phyloP scores from a whole-genome alignment of 2,329 filamentous ascomycete genomes.

The Penicillium janthinellum region DNA sequence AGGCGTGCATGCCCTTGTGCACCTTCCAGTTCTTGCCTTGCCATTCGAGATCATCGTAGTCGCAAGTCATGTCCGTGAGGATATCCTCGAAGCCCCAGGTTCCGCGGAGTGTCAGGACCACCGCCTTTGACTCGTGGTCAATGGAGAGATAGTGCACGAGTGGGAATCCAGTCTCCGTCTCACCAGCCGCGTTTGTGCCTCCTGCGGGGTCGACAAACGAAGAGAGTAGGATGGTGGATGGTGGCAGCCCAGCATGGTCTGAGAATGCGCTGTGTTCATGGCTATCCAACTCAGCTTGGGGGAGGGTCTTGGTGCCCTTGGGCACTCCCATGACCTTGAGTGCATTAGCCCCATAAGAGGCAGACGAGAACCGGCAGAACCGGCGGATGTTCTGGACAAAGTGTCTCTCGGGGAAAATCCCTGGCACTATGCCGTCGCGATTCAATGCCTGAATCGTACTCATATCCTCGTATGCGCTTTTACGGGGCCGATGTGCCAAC shows the following conservation, averaged over 20 bases:
- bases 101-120: constrained; percentile 71
- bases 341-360: constrained; percentile 51
- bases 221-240: constrained; percentile 59
- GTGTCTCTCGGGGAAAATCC: constrained; percentile 49
- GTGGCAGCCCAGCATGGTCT: constrained; percentile 46
- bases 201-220: constrained; percentile 72
- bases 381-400: constrained; percentile 50
- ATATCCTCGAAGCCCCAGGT: constrained; percentile 75
- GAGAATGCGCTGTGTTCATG: constrained; percentile 51
- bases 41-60: constrained; percentile 65
- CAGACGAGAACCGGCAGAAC: constrained; percentile 51
- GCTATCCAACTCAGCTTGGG: constrained; percentile 36
- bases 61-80: constrained; percentile 72
- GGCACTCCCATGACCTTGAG: constrained; percentile 51
- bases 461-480: constrained; percentile 50
- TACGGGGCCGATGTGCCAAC: constrained; percentile 44
- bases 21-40: constrained; percentile 67
- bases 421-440: constrained; percentile 48
- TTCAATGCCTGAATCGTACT: constrained; percentile 47
- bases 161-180: constrained; percentile 67
- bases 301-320: constrained; percentile 33
- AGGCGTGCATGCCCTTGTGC: constrained; percentile 74
- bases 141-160: constrained; percentile 73
- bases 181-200: constrained; percentile 65
- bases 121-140: constrained; percentile 70